Evolutionary conservation across 2,329 filamentous ascomycete species (phyloP).

Genomic region (Calonectria fujianensis): DNA sequence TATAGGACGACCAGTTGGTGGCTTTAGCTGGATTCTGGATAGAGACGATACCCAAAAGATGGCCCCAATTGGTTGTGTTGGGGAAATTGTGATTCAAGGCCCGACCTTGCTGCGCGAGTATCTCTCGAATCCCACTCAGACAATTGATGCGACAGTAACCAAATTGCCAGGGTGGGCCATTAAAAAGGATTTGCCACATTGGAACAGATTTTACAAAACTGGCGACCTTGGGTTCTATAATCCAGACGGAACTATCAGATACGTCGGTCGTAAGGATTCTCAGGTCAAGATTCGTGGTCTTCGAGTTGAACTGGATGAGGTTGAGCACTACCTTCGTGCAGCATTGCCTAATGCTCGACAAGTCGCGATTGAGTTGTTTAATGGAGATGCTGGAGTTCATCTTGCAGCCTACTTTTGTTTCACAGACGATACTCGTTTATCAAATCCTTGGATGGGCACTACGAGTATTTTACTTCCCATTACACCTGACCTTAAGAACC

Average conservation of each 20-base stretch:
- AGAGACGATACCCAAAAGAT: not conserved
- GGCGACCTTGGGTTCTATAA: constrained; percentile 6
- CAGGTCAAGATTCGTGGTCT: constrained; percentile 14
- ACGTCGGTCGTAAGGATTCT: constrained; percentile 50
- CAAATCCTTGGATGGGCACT: not conserved
- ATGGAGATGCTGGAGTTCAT: not conserved
- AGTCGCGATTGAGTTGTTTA: not conserved
- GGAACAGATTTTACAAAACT: constrained; percentile 7
- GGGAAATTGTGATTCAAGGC: constrained; percentile 49
- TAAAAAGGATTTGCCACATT: not conserved
- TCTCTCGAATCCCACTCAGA: constrained; percentile 3
- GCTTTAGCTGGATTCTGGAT: constrained; percentile 10
- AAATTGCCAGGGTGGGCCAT: not conserved
- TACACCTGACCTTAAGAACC: not conserved
- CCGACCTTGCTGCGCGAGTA: constrained; percentile 5
- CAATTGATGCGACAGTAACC: not conserved
- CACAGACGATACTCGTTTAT: not conserved
- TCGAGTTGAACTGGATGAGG: constrained; percentile 1
- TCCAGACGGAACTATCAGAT: not conserved
- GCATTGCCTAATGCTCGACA: not conserved
- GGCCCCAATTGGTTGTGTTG: constrained; percentile 26
- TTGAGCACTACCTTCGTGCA: not conserved
- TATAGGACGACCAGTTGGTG: not conserved
- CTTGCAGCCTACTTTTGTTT: constrained; percentile 12
- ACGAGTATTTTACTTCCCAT: not conserved